Conservation (phyloP, 192 early-diverging fungal genomes). For the Jimgerdemannia lactiflua region DNA sequence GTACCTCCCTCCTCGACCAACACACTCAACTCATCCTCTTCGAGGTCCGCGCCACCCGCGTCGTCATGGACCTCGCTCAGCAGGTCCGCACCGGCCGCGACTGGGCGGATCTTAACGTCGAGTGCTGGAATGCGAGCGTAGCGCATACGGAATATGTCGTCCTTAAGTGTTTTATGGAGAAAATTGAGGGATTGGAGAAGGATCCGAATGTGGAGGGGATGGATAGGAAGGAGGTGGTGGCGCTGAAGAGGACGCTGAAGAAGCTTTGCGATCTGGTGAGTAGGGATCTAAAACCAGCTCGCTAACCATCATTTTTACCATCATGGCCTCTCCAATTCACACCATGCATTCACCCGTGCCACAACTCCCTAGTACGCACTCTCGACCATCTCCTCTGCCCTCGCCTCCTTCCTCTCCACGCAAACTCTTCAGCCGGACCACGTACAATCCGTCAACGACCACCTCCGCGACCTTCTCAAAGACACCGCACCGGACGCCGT, state of each 20-base stretch:
- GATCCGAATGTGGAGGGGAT: neutral
- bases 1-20: slow-evolving; percentile 40
- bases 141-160: slow-evolving; percentile 79
- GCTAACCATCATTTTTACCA: slow-evolving; percentile 29
- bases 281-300: neutral
- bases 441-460: neutral
- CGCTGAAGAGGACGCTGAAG: slow-evolving; percentile 10
- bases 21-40: slow-evolving; percentile 60
- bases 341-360: slow-evolving; percentile 36
- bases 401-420: slow-evolving; percentile 40
- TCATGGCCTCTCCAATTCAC: no score
- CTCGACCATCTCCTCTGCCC: slow-evolving; percentile 42
- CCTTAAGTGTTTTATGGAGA: slow-evolving; percentile 52
- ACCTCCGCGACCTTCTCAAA: slow-evolving; percentile 28
- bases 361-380: slow-evolving; percentile 42
- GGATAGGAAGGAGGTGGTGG: slow-evolving; percentile 4
- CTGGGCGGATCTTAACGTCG: slow-evolving; percentile 70
- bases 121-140: slow-evolving; percentile 62
- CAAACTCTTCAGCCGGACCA: slow-evolving; percentile 45
- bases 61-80: slow-evolving; percentile 56
- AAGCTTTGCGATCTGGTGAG: slow-evolving; percentile 3
- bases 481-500: slow-evolving; percentile 63
- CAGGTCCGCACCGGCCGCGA: slow-evolving; percentile 48
- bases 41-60: slow-evolving; percentile 63
- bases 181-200: slow-evolving; percentile 22